Conservation (phyloP, 345 rosid species). For the Euphorbia peplus region DNA sequence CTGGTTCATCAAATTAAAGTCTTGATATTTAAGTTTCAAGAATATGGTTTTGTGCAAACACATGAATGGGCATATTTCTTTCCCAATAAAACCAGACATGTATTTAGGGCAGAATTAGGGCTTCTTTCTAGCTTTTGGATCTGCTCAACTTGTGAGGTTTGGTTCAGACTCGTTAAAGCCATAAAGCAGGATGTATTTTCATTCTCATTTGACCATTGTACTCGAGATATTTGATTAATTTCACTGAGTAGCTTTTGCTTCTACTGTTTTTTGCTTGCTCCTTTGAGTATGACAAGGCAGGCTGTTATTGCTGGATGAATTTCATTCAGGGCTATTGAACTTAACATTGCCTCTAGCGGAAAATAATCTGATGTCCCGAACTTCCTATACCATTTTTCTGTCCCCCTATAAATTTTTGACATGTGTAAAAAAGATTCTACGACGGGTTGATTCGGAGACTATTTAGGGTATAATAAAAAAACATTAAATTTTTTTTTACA, state of each 20-base stretch:
- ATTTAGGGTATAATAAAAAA: too few species aligned
- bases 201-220: constrained; percentile 21
- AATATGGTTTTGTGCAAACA: constrained; percentile 30
- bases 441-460: too few species aligned
- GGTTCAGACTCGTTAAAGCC: constrained; percentile 22
- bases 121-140: constrained; percentile 14
- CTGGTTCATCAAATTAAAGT: constrained; percentile 17
- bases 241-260: not conserved
- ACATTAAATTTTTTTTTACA: too few species aligned
- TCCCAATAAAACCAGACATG: constrained; percentile 39
- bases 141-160: constrained; percentile 20
- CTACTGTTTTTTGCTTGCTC: too few species aligned
- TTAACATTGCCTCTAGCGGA: too few species aligned
- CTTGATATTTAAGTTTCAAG: constrained; percentile 28
- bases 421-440: too few species aligned
- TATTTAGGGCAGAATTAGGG: constrained; percentile 28
- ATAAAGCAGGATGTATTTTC: constrained; percentile 23
- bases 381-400: too few species aligned
- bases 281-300: not conserved
- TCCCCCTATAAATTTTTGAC: too few species aligned
- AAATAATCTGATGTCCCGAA: too few species aligned
- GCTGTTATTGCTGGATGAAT: too few species aligned
- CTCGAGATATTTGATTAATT: constrained; percentile 6
- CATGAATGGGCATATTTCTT: constrained; percentile 33
- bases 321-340: too few species aligned